Percentiles rank a stretch among this genome's conserved stretches.
Evolutionary conservation across 306 rosid genomes (phyloP).

Genomic region (Luffa aegyptiaca): DNA sequence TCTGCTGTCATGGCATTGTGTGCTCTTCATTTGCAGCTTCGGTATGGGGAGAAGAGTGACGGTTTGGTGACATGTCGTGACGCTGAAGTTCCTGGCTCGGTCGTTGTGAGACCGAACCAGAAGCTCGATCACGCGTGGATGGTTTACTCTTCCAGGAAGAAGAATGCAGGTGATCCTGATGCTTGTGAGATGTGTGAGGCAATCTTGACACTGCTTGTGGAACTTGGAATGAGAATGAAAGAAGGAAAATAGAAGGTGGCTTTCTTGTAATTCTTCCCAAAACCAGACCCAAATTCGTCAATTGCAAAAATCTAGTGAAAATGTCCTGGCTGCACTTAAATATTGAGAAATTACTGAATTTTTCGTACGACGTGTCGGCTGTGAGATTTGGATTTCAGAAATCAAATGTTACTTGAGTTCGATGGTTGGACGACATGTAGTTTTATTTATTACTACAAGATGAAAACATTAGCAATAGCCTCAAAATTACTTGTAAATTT

Average conservation of each 20-base stretch:
- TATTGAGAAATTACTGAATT: not conserved
- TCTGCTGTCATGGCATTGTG: constrained; percentile 77
- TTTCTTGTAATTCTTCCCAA: not conserved
- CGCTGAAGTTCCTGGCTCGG: constrained; percentile 82
- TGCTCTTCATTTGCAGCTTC: constrained; percentile 58
- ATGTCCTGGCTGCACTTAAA: not conserved
- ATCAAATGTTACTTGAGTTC: not conserved
- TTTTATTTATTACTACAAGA: not conserved
- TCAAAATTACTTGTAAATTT: no score
- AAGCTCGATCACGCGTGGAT: constrained; percentile 88
- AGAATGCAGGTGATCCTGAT: constrained; percentile 36
- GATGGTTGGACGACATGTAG: not conserved
- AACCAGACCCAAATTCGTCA: not conserved
- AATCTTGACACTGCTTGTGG: constrained; percentile 52
- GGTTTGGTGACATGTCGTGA: constrained; percentile 62
- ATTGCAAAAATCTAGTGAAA: not conserved
- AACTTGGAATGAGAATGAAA: constrained; percentile 43
- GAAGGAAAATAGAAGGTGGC: not conserved
- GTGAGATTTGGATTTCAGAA: not conserved
- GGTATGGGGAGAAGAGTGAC: constrained; percentile 76
- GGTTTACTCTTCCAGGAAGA: constrained; percentile 63
- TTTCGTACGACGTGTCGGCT: not conserved
- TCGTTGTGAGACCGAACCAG: constrained; percentile 50
- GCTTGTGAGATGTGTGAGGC: constrained; percentile 84
- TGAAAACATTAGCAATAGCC: no score